Base-by-base conservation (phyloP, 495 filamentous ascomycete genomes). In the Tuber melanosporum region DNA sequence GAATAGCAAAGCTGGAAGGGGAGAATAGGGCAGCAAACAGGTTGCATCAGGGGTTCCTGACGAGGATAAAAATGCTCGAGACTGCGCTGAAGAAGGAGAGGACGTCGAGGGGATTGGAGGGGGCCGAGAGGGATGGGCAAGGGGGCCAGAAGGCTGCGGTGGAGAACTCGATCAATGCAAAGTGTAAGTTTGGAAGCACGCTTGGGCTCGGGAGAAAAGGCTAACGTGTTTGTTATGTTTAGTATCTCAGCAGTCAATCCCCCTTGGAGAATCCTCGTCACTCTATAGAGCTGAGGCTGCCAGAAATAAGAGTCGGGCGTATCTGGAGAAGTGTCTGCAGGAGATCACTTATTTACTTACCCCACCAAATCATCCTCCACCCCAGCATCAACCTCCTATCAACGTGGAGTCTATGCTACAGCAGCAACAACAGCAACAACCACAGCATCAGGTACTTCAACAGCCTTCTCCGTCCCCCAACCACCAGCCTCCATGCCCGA, bases 1-100 rank as follows among this genome's bases (percentile, higher is more conserved):
- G 95, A 84, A 98, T 99, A 85, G 95, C 94, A n/a, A 91, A 92
- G 82, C 88, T 98, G 78, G 95, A 99, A 83, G 95, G 95, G 74
- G 93, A 96, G 73, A 88, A 91, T 36, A 88, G 94, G 71, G 93
- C 93, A 72, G 90, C 91, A 71, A 96, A 96, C 85, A 91, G 92
- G 75, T 86, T 94, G 76, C 93, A 97, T 74, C 94, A 95, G 84
- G 92, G 92, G 20, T 86, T 97, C 71, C 92, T 92, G 77, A 94
- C 93, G 85, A 94, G 97, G 84, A 92, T 99, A 74, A 87, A 91
- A 69, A 92, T 99, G 85, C 88, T 99, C 79, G 95, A 99, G 85
- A 89, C 89, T 79, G 95, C 95, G 73, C 86, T 99, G 82, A 94
- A 92, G 86, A 91, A 91, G 81, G 91, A 95, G 76, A 74, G 78